These are phyloP conservation scores for Didymellaceae sp. DNA, from an alignment of 2,329 filamentous ascomycete species.

Conservation along the genomic window DNA sequence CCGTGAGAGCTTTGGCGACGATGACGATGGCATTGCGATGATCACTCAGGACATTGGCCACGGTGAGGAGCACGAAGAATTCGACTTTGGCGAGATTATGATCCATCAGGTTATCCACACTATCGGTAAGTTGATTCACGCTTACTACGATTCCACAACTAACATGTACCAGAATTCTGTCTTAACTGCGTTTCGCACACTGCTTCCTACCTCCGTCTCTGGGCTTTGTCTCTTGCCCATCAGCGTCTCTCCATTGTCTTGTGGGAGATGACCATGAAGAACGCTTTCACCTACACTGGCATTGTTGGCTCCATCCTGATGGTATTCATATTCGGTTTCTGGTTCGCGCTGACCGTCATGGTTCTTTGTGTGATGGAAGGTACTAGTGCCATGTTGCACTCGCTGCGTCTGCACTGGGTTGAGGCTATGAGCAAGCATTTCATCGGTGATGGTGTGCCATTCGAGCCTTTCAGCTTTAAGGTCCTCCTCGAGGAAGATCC, in stretches of 20 bases:
- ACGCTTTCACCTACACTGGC: constrained; percentile 72
- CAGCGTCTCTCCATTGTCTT: constrained; percentile 96
- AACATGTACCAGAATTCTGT: constrained; percentile 78
- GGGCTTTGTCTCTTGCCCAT: constrained; percentile 95
- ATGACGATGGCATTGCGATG: constrained; percentile 84
- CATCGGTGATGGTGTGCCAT: constrained; percentile 84
- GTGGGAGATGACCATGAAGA: constrained; percentile 92
- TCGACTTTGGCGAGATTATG: constrained; percentile 97
- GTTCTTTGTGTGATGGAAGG: constrained; percentile 95
- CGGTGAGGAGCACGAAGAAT: constrained; percentile 88
- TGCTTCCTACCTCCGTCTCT: constrained; percentile 96
- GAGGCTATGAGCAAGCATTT: constrained; percentile 99
- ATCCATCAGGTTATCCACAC: constrained; percentile 99
- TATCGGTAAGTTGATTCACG: constrained; percentile 71
- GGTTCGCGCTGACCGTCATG: constrained; percentile 83
- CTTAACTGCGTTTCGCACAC: constrained; percentile 99
- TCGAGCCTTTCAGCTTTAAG: constrained; percentile 88
- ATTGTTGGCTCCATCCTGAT: constrained; percentile 77
- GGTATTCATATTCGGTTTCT: constrained; percentile 82
- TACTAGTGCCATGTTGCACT: constrained; percentile 94
- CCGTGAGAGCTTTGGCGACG: constrained; percentile 73
- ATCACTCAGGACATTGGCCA: constrained; percentile 79
- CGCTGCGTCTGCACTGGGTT: constrained; percentile 90
- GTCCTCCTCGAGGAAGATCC: constrained; percentile 80
- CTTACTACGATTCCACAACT: constrained; percentile 23